Evolutionary conservation across 164 flowering plant species (phyloP).

Genomic region (Berberis thunbergii): DNA sequence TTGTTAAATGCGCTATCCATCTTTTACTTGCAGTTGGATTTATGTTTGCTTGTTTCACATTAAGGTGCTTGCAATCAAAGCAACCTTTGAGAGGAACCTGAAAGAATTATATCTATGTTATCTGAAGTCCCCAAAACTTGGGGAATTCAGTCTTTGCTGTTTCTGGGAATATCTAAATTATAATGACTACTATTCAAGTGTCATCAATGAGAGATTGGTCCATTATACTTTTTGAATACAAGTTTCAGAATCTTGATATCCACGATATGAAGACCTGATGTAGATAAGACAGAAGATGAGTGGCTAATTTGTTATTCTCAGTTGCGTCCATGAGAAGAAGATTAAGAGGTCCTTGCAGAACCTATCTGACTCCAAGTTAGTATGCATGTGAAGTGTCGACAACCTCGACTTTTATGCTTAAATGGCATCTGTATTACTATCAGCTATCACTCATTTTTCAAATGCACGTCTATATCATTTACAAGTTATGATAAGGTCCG

Average conservation of each 20-base stretch:
- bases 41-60: conserved; percentile 1
- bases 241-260: neutral
- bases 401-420: too few relatives aligned
- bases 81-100: conserved; percentile 22
- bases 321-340: too few relatives aligned
- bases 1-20: too few relatives aligned
- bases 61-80: conserved; percentile 54
- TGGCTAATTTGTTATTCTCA: too few relatives aligned
- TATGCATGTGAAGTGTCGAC: too few relatives aligned
- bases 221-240: conserved; percentile 1
- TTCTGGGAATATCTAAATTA: conserved; percentile 79
- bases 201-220: conserved; percentile 11
- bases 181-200: conserved; percentile 35
- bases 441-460: too few relatives aligned
- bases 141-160: conserved; percentile 48
- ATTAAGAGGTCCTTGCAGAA: too few relatives aligned
- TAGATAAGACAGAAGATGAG: neutral
- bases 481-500: too few relatives aligned
- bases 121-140: conserved; percentile 68
- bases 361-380: too few relatives aligned
- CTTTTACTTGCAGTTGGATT: neutral
- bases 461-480: too few relatives aligned
- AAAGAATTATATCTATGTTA: conserved; percentile 35
- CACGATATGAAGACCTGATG: neutral
- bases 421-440: too few relatives aligned